Evolutionary conservation across 179 eudicot genomes (phyloP).

Genomic region (Beta macrorhiza): DNA sequence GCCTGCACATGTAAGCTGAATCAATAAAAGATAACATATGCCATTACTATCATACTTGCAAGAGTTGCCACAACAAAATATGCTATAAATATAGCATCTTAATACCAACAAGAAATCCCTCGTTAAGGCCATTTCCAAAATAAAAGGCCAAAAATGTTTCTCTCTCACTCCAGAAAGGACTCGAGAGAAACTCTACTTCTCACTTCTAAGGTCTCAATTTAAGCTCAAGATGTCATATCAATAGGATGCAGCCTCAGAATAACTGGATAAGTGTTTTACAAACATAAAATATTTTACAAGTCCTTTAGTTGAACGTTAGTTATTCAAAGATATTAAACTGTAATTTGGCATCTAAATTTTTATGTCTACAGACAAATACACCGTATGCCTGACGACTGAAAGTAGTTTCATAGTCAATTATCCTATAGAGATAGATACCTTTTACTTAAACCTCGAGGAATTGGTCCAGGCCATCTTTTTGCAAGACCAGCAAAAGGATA

Average conservation of each 20-base stretch:
- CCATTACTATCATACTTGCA: neutral
- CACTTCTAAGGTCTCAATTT: neutral
- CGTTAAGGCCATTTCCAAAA: neutral
- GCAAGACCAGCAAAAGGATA: conserved; percentile 50
- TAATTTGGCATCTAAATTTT: neutral
- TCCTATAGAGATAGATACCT: conserved; percentile 37
- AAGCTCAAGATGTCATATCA: neutral
- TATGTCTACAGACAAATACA: neutral
- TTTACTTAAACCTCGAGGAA: conserved; percentile 70
- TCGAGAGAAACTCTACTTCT: neutral
- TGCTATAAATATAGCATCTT: neutral
- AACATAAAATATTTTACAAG: neutral
- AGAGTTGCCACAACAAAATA: neutral
- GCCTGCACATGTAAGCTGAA: conserved; percentile 47
- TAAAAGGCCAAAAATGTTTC: neutral
- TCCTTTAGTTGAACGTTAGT: neutral
- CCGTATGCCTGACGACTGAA: neutral
- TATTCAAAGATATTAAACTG: neutral
- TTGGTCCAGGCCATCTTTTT: conserved; percentile 84
- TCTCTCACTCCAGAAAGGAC: neutral
- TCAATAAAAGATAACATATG: neutral
- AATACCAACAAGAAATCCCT: neutral
- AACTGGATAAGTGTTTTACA: neutral
- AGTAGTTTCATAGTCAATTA: neutral
- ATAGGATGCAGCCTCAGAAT: neutral